Base-by-base conservation (phyloP, 148 eudicot species). In the Amaranthus cruentus region DNA sequence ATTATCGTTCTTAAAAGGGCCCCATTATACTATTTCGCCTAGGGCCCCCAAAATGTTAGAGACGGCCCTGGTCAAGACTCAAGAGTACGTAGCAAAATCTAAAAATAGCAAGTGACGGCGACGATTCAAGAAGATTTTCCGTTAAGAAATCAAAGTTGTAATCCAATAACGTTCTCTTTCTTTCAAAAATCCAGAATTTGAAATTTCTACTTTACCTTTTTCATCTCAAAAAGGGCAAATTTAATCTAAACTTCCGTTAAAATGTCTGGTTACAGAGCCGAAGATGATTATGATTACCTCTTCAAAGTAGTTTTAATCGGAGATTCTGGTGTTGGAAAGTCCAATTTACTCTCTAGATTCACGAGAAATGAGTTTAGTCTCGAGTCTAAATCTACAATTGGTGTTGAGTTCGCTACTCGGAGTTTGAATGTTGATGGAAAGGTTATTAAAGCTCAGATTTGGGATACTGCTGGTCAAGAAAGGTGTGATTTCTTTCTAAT, bases 401-500 rank as follows among this genome's bases (percentile, higher is more conserved):
- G 84, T 46, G 84, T 81, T 78, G 84, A 81, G 66, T 81, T 81
- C 42, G 84, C 84, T 9, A 78, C 84, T 75, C 55, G 84, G 63
- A 81, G 81, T 61, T 78, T 81, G 70, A 78, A 74, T 81, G 85
- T 82, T 73, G 85, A 82, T 54, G 72, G 65, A 44, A 82, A 79
- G 62, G 80, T 79, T 62, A 79, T 82, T 47, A 82, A 82, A 69
- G 80, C 85, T 79, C 85, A 82, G 80, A 82, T 82, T 79, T 82
- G 85, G 85, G 85, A 82, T 46, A 82, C 85, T 72, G 85, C 85
- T 76, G 82, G 85, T 1, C 85, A 82, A 73, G 85, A 82, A 70
- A 82, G 82, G 84, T 82, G 15, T 47, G 42, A 63, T 72, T 71
- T 54, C 58, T 69, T 48, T 14, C 47, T 56, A 18, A 18, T 68